Percentiles rank a stretch among this genome's conserved stretches.
These are phyloP conservation scores for Cyclanthera cordifolia DNA, from an alignment of 306 rosid genomes.

Conservation along the genomic window DNA sequence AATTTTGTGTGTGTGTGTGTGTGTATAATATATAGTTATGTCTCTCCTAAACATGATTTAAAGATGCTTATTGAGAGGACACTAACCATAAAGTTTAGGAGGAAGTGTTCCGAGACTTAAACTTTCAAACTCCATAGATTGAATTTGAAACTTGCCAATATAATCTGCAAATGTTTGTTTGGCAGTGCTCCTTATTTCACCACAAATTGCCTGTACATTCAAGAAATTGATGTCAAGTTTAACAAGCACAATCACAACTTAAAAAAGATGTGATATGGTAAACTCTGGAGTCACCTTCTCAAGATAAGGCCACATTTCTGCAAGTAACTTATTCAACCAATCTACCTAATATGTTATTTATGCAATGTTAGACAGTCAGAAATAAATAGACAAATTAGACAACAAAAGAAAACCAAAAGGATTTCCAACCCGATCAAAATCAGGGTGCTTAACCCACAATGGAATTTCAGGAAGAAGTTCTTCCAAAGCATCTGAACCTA, in stretches of 20 bases:
- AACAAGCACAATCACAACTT: not conserved
- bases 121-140: conserved; percentile 51
- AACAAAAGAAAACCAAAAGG: not conserved
- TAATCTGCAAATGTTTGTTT: conserved; percentile 51
- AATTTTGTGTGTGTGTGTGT: too few relatives aligned
- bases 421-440: conserved; percentile 63
- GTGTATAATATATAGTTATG: not conserved
- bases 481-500: conserved; percentile 54
- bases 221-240: not conserved
- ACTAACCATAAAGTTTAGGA: conserved; percentile 63
- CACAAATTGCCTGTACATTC: conserved; percentile 57
- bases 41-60: not conserved
- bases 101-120: conserved; percentile 84
- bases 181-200: conserved; percentile 33
- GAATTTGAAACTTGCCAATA: conserved; percentile 56
- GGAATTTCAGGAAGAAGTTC: conserved; percentile 75
- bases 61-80: not conserved
- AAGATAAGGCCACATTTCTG: conserved; percentile 72
- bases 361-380: not conserved
- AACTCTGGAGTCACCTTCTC: conserved; percentile 42
- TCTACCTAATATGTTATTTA: conserved; percentile 58
- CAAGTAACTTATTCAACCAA: conserved; percentile 65
- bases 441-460: conserved; percentile 76
- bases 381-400: not conserved
- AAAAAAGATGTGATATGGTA: not conserved